These are phyloP conservation scores for Geotrichum candidum DNA, from an alignment of 1,139 yeast species.

Conservation along the genomic window DNA sequence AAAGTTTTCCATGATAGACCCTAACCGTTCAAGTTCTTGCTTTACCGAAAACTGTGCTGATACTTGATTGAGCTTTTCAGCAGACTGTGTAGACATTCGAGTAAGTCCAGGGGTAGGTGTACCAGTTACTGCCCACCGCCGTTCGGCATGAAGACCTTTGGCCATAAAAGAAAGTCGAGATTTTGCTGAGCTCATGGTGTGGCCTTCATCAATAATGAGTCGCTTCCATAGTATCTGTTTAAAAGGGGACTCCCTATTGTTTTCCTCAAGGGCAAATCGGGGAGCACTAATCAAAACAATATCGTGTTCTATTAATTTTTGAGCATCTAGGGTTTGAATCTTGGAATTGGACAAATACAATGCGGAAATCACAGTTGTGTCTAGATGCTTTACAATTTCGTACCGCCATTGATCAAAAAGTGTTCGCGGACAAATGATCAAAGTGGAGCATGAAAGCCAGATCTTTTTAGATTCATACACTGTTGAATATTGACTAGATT, in stretches of 20 bases:
- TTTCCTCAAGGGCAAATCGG: slow-evolving; percentile 39
- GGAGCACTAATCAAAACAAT: slow-evolving; percentile 48
- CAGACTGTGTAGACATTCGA: slow-evolving; percentile 36
- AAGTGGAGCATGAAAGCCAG: slow-evolving; percentile 47
- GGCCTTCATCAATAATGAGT: slow-evolving; percentile 70
- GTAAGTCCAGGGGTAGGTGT: slow-evolving; percentile 71
- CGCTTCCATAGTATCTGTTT: slow-evolving; percentile 54
- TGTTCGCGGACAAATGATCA: slow-evolving; percentile 62
- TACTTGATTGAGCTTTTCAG: not conserved
- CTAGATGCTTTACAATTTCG: slow-evolving; percentile 53
- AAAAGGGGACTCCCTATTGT: slow-evolving; percentile 8
- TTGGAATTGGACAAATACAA: slow-evolving; percentile 9
- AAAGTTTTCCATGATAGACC: slow-evolving; percentile 44
- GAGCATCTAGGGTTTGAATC: slow-evolving; percentile 29
- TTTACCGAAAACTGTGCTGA: slow-evolving; percentile 14
- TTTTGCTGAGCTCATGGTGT: slow-evolving; percentile 45
- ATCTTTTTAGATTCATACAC: slow-evolving; percentile 31
- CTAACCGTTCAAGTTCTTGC: slow-evolving; percentile 48
- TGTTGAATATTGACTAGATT: slow-evolving; percentile 17
- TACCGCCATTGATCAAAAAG: slow-evolving; percentile 59
- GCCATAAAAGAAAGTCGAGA: slow-evolving; percentile 48
- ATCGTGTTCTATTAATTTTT: slow-evolving; percentile 43
- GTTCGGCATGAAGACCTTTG: slow-evolving; percentile 46
- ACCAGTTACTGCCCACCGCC: slow-evolving; percentile 71
- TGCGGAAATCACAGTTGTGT: slow-evolving; percentile 24